Evolutionary conservation across 768 basidiomycete genomes (phyloP), one percentile per base, ranked within the genome.

Genomic region (Suillus subluteus): DNA sequence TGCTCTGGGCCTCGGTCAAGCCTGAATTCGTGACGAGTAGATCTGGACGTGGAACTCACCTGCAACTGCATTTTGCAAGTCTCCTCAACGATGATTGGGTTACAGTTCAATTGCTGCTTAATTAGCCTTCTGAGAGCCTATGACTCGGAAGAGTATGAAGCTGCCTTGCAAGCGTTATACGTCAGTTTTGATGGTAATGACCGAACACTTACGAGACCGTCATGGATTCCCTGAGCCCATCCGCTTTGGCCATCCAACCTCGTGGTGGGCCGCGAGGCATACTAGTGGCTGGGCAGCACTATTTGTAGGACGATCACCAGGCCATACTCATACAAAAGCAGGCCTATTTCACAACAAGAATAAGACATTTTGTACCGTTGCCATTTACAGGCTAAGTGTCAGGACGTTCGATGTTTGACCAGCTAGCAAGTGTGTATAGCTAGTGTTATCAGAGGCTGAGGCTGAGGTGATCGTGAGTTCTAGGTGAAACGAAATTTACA

Each of bases 251-350:
- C 58, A 61, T 41, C 58, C 23, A 26, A 30, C 58, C 58, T 61
- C 58, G 12, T 61, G 58, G 58, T 21, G 1, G 16, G 40, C 58
- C 40, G 58, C 58, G 40, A 61, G 58, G 58, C 58, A 41, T 41
- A 26, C 26, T 26, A 41, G 26, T 61, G 58, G 58, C 58, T 59
- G 38, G 23, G 58, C 26, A 41, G 23, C 6, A 41, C 58, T 18
- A 61, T 43, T 43, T 61, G 40, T 30, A 16, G 58, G 58, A 12
- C 4, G 23, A 18, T 40, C 40, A 26, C 18, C 6, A 30, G 37
- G 37, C 18, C 40, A 18, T 26, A 18, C 18, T 9, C 23, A 40
- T 61, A 61, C 58, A 61, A 61, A 26, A 61, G 26, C 58, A 61
- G 58, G 26, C 6, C 18, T 30, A 40, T 61, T 61, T 61, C 58